phyloP scores from a whole-genome alignment of 2,329 filamentous ascomycete species.

The Hypoxylon sp. region DNA sequence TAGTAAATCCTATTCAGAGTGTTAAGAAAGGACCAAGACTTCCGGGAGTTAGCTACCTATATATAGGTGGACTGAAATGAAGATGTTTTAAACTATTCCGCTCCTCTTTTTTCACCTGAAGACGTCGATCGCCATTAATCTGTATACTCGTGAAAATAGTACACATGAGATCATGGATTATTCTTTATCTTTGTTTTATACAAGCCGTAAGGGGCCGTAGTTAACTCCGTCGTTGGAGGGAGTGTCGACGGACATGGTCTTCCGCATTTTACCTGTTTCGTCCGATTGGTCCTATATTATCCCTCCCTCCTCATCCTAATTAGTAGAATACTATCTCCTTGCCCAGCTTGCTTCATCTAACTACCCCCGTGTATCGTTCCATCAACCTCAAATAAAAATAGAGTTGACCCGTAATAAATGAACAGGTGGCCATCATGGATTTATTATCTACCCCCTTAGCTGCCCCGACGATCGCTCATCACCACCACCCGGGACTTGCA shows the following conservation, averaged over 20 bases:
- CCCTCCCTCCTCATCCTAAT: constrained; percentile 27
- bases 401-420: constrained; percentile 31
- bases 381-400: constrained; percentile 14
- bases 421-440: constrained; percentile 18
- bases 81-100: constrained; percentile 24
- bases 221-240: constrained; percentile 13
- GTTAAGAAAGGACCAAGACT: constrained; percentile 23
- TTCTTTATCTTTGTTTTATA: constrained; percentile 6
- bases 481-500: constrained; percentile 10
- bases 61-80: constrained; percentile 42
- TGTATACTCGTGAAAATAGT: constrained; percentile 6
- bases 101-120: constrained; percentile 6
- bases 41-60: constrained; percentile 37
- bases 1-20: constrained; percentile 27
- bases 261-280: constrained; percentile 50
- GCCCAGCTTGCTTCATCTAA: constrained; percentile 11
- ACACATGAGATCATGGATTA: constrained; percentile 11
- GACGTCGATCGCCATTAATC: constrained; percentile 1
- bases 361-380: constrained; percentile 22
- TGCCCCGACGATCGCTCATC: constrained; percentile 28
- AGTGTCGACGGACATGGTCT: constrained; percentile 42
- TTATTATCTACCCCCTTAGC: constrained; percentile 18
- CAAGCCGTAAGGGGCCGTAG: not conserved
- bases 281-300: constrained; percentile 25
- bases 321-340: constrained; percentile 6